Base-by-base conservation (phyloP, 345 rosid species). In the Firmiana major region DNA sequence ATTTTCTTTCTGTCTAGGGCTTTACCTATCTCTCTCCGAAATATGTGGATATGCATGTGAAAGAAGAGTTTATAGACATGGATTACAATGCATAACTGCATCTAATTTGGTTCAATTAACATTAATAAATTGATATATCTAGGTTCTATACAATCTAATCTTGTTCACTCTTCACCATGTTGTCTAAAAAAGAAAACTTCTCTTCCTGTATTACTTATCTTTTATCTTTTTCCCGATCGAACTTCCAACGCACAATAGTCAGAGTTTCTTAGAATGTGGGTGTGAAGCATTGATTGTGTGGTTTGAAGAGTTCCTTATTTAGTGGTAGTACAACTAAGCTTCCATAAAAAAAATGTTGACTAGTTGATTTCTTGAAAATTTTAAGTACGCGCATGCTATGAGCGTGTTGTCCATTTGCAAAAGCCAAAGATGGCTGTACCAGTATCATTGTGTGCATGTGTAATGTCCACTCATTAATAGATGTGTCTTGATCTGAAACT, bases 181-280 rank as follows among this genome's bases (percentile, higher is more conserved):
- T 69, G 73, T 46, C 40, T 69, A 69, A 26, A 69, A 7, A 69
- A 26, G 48, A 7, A 48, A 69, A 24, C 22, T 69, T 69, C 58
- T 31, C 57, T 69, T 69, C 26, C 40, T 69, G 22, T 7, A 28
- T 26, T 69, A 48, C 73, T 45, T 46, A 48, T 69, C 58, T 26
- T 24, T 69, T 53, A 69, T 15, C 57, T 26, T 69, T 69, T 69
- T 46, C 53, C 40, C 7, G 26, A 15, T 6, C 7, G 15, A 46
- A 21, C 40, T 46, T 69, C 36, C 15, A 24, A 69, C 26, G 73
- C 38, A 46, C 46, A 16, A 48, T 69, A 13, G 57, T 40, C 28
- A 48, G 57, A 43, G 70, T 45, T 67, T 2, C 31, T 43, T 67
- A 43, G 71, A 67, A 67, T 40, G 70, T 38, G 10, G 11, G 16